Conservation (phyloP, 2,329 filamentous ascomycete genomes). For the Arthrocladium fulminans region DNA sequence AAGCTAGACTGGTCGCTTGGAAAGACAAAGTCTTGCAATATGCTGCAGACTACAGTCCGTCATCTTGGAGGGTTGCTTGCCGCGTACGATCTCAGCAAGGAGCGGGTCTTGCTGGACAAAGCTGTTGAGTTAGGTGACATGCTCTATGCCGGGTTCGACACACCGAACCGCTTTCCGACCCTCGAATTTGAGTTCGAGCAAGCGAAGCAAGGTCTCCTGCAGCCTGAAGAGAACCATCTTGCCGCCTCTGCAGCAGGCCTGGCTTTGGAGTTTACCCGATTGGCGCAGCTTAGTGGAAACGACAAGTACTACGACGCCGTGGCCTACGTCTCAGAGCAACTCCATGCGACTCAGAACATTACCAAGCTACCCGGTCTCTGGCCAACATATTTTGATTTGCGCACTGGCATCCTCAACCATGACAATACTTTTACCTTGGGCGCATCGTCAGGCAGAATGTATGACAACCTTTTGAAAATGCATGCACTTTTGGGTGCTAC, state of each 20-base stretch:
- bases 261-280: slow-evolving; percentile 37
- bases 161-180: slow-evolving; percentile 24
- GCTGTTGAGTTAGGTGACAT: slow-evolving; percentile 47
- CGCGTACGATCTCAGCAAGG: slow-evolving; percentile 45
- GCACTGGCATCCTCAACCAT: slow-evolving; percentile 10
- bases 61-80: slow-evolving; percentile 46
- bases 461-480: slow-evolving; percentile 53
- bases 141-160: slow-evolving; percentile 40
- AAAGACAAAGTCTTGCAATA: slow-evolving; percentile 28
- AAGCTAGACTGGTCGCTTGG: slow-evolving; percentile 46
- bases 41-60: slow-evolving; percentile 47
- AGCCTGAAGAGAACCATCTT: not conserved
- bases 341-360: slow-evolving; percentile 45
- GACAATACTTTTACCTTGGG: slow-evolving; percentile 42
- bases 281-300: slow-evolving; percentile 54
- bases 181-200: slow-evolving; percentile 10
- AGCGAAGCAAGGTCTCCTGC: slow-evolving; percentile 1
- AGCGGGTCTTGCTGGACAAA: slow-evolving; percentile 42
- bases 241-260: not conserved
- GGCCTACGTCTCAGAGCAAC: slow-evolving; percentile 46
- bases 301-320: slow-evolving; percentile 54
- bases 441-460: slow-evolving; percentile 46
- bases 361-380: slow-evolving; percentile 55
- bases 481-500: slow-evolving; percentile 61
- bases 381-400: slow-evolving; percentile 32